These are phyloP conservation scores for Talaromyces sp. DNA, from an alignment of 2,329 filamentous ascomycete species.

Conservation along the genomic window DNA sequence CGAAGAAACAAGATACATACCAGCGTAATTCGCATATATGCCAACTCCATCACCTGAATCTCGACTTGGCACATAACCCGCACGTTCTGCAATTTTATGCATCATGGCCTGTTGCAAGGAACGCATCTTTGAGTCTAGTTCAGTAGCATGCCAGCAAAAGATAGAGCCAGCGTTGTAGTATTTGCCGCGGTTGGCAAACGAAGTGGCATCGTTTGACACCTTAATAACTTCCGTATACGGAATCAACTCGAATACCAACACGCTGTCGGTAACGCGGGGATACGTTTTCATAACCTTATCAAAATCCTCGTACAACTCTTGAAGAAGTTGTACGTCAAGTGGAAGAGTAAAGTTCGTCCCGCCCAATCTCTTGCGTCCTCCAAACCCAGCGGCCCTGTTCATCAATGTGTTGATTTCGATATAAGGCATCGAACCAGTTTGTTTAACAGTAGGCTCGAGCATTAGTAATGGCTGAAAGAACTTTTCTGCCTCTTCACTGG, in stretches of 20 bases:
- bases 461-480: slow-evolving; percentile 37
- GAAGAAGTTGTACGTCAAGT: slow-evolving; percentile 31
- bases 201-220: slow-evolving; percentile 34
- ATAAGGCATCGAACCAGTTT: slow-evolving; percentile 40
- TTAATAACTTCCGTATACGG: slow-evolving; percentile 38
- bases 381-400: slow-evolving; percentile 36
- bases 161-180: slow-evolving; percentile 2
- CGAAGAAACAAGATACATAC: slow-evolving; percentile 40
- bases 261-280: slow-evolving; percentile 25
- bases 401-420: slow-evolving; percentile 36
- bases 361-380: slow-evolving; percentile 40
- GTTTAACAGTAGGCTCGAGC: slow-evolving; percentile 35
- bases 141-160: not conserved
- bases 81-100: slow-evolving; percentile 3
- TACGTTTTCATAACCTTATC: slow-evolving; percentile 25
- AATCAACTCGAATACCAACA: slow-evolving; percentile 41
- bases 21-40: slow-evolving; percentile 26
- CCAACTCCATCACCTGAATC: slow-evolving; percentile 42
- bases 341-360: slow-evolving; percentile 44
- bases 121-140: slow-evolving; percentile 42
- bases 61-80: slow-evolving; percentile 46
- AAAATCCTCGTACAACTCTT: slow-evolving; percentile 29
- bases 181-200: slow-evolving; percentile 26
- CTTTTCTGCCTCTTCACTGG: slow-evolving; percentile 30
- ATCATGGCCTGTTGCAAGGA: slow-evolving; percentile 21